Evolutionary conservation across 2,329 filamentous ascomycete genomes (phyloP).

Genomic region (Hypoxylon sp.): DNA sequence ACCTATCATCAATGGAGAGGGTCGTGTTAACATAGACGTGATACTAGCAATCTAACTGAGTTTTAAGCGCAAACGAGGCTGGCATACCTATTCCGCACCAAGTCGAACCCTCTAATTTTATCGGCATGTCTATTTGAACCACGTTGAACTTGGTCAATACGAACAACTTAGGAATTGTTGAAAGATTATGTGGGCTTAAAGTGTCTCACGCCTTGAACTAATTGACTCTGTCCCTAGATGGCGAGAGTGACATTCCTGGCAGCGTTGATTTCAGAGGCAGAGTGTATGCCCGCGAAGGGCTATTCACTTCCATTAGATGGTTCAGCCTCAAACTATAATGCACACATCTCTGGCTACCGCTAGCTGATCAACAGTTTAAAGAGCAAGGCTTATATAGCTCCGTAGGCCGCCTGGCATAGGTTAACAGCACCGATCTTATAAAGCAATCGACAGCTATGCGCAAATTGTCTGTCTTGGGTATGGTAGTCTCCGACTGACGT

Average conservation of each 20-base stretch:
- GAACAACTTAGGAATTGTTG: not conserved
- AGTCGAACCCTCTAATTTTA: slow-evolving; percentile 2
- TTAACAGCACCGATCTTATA: not conserved
- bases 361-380: not conserved
- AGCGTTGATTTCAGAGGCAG: not conserved
- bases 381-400: not conserved
- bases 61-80: slow-evolving; percentile 11
- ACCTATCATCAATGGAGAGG: slow-evolving; percentile 3
- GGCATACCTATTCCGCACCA: not conserved
- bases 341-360: not conserved
- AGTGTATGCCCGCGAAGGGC: not conserved
- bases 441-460: not conserved
- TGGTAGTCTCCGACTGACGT: not conserved
- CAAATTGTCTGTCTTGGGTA: not conserved
- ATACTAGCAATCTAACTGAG: not conserved
- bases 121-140: slow-evolving; percentile 1
- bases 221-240: not conserved
- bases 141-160: slow-evolving; percentile 1
- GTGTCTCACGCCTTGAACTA: not conserved
- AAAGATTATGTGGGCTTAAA: not conserved
- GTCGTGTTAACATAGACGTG: slow-evolving; percentile 3
- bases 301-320: not conserved
- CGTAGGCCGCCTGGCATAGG: not conserved
- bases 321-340: not conserved
- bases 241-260: not conserved